A percentile compares a stretch with the other conserved stretches of the same genome.
Evolutionary conservation across 352 stramenopile genomes (phyloP).

Genomic region (Stramenopiles sp.): DNA sequence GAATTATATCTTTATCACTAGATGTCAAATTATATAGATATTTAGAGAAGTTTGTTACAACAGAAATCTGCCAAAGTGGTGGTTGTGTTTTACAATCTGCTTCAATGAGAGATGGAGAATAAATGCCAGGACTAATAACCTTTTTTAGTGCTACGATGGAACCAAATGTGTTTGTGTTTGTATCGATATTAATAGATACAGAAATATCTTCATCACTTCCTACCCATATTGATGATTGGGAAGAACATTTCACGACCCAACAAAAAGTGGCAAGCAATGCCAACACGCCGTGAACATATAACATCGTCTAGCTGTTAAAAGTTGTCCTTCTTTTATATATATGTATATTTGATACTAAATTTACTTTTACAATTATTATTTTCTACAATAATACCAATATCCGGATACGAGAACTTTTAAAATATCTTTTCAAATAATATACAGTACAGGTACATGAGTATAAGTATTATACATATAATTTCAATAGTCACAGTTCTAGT

Average conservation of each 20-base stretch:
- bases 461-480: too few species aligned
- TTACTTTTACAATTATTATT: too few species aligned
- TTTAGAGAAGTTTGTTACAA: background rate
- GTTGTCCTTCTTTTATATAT: too few species aligned
- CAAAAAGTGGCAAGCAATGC: background rate
- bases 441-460: too few species aligned
- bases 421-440: too few species aligned
- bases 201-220: background rate
- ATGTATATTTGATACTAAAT: too few species aligned
- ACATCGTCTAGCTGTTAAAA: too few species aligned
- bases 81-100: background rate
- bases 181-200: background rate
- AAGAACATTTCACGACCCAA: background rate
- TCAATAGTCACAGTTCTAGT: too few species aligned
- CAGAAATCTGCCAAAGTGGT: background rate
- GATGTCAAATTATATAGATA: background rate
- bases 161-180: background rate
- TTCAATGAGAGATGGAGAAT: background rate
- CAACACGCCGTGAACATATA: too few species aligned
- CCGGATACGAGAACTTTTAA: too few species aligned
- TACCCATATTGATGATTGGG: background rate
- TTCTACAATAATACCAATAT: too few species aligned
- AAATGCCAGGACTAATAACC: background rate
- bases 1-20: background rate
- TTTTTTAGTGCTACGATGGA: background rate